A percentile compares a stretch with the other conserved stretches of the same genome.
Conservation (phyloP, 2,329 filamentous ascomycete genomes). For the Arthrobotrys sphaeroides region DNA sequence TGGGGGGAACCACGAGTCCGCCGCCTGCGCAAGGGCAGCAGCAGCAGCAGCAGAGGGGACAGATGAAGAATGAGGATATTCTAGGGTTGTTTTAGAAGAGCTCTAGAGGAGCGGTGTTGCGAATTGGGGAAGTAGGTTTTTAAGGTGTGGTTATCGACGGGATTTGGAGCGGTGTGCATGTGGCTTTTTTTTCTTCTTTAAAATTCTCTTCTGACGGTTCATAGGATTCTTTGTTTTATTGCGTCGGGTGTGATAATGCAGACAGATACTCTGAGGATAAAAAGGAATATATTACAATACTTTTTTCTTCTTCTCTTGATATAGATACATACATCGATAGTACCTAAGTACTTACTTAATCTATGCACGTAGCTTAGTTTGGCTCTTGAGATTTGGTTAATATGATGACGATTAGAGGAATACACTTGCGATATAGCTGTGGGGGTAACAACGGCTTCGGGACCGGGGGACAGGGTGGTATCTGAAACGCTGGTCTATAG, state of each 20-base stretch:
- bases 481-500: too few species aligned
- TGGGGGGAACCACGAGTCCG: slow-evolving; percentile 73
- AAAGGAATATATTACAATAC: background rate
- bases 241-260: slow-evolving; percentile 4
- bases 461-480: too few species aligned
- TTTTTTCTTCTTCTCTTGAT: too few species aligned
- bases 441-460: too few species aligned
- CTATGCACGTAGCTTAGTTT: too few species aligned
- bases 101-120: background rate
- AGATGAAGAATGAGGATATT: slow-evolving; percentile 69
- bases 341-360: too few species aligned
- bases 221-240: slow-evolving; percentile 12
- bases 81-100: slow-evolving; percentile 68
- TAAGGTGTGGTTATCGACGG: background rate
- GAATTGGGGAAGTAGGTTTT: too few species aligned
- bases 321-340: too few species aligned
- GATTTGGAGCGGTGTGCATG: background rate
- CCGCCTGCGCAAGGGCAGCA: slow-evolving; percentile 65
- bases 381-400: too few species aligned
- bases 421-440: too few species aligned
- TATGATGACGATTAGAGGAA: too few species aligned
- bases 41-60: slow-evolving; percentile 64
- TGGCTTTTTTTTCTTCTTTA: background rate
- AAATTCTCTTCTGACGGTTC: too few species aligned
- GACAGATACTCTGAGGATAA: background rate